A percentile compares a stretch with the other conserved stretches of the same genome.
These are phyloP conservation scores for Fusarium neocosmosporiellum DNA, from an alignment of 2,329 filamentous ascomycete genomes.

Conservation along the genomic window DNA sequence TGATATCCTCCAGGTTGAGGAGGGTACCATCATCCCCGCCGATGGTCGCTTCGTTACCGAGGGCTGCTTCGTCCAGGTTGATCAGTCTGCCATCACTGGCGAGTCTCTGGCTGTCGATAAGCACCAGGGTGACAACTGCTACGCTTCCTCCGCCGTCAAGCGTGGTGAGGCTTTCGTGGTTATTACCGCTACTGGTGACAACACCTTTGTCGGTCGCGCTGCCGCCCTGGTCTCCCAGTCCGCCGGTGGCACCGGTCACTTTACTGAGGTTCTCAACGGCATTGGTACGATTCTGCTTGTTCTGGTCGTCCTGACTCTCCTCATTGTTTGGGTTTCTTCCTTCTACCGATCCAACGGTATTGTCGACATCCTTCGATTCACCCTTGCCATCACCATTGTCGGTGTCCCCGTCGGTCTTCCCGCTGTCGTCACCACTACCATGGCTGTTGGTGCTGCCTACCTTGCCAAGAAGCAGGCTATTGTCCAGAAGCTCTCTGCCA, in stretches of 20 bases:
- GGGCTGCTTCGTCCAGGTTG: slow-evolving; percentile 86
- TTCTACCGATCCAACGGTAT: slow-evolving; percentile 91
- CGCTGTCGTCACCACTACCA: slow-evolving; percentile 92
- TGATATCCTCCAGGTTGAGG: slow-evolving; percentile 90
- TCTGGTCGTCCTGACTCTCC: slow-evolving; percentile 82
- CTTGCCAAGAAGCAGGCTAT: slow-evolving; percentile 94
- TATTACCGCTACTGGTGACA: slow-evolving; percentile 86
- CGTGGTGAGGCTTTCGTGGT: slow-evolving; percentile 88
- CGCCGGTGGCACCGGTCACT: slow-evolving; percentile 80
- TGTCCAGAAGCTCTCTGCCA: slow-evolving; percentile 91
- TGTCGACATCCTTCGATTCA: slow-evolving; percentile 83
- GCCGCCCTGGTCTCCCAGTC: slow-evolving; percentile 87
- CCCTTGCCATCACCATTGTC: slow-evolving; percentile 89
- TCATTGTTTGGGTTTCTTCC: slow-evolving; percentile 86
- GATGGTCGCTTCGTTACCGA: slow-evolving; percentile 89
- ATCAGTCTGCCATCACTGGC: slow-evolving; percentile 92
- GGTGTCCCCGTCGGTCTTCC: slow-evolving; percentile 94
- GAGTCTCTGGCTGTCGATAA: slow-evolving; percentile 94
- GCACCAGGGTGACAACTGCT: slow-evolving; percentile 83
- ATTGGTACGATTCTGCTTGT: slow-evolving; percentile 80
- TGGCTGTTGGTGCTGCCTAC: slow-evolving; percentile 93
- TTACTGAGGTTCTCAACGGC: slow-evolving; percentile 89
- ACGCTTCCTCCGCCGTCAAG: slow-evolving; percentile 89
- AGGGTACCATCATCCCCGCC: slow-evolving; percentile 90
- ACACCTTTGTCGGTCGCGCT: slow-evolving; percentile 89